phyloP scores from a whole-genome alignment of 192 early-diverging fungal genomes.

The Anaeromyces robustus region DNA sequence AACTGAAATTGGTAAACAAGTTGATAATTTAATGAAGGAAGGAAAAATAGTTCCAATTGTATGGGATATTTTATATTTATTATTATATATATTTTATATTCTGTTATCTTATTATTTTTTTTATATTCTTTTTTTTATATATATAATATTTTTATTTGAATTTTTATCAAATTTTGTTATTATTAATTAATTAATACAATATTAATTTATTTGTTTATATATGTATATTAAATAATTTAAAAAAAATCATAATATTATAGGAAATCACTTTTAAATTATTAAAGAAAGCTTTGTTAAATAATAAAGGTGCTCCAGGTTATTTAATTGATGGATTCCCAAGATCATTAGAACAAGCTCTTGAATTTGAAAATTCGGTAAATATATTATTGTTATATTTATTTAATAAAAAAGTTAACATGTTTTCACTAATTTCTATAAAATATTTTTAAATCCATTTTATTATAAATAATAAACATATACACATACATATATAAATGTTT shows the following conservation, averaged over 20 bases:
- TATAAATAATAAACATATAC: too few relatives aligned
- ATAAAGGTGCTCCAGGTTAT: conserved; percentile 3
- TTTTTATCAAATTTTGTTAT: background rate
- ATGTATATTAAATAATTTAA: too few relatives aligned
- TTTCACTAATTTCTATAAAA: too few relatives aligned
- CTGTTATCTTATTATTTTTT: too few relatives aligned
- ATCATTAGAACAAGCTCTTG: conserved; percentile 5
- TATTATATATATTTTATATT: too few relatives aligned
- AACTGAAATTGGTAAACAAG: conserved; percentile 6
- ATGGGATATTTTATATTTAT: background rate
- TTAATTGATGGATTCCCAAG: conserved; percentile 8
- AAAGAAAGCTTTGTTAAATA: background rate
- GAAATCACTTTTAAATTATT: conserved; percentile 4
- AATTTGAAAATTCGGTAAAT: conserved; percentile 1
- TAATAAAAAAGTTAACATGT: too few relatives aligned
- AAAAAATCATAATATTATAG: background rate
- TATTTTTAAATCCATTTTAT: too few relatives aligned
- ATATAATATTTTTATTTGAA: too few relatives aligned
- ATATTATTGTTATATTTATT: too few relatives aligned
- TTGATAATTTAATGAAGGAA: conserved; percentile 9
- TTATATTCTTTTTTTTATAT: too few relatives aligned
- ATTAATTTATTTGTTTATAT: too few relatives aligned
- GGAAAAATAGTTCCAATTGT: conserved; percentile 6
- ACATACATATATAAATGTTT: too few relatives aligned
- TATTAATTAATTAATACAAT: background rate